Evolutionary conservation across 257 asterid genomes (phyloP), one percentile per base, ranked within the genome.

Genomic region (Lavandula angustifolia): DNA sequence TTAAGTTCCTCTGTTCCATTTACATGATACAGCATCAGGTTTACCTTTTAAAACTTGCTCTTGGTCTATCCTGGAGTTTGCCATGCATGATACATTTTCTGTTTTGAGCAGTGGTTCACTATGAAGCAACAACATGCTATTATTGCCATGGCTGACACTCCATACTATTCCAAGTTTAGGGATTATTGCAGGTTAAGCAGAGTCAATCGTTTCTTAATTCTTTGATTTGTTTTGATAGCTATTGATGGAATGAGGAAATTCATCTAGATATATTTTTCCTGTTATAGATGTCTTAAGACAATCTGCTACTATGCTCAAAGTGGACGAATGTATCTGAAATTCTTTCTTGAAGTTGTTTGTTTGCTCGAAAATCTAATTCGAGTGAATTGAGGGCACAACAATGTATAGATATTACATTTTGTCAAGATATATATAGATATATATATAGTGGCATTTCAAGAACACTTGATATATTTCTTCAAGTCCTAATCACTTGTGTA

Each of bases 101-200:
- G 13, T 47, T 71, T 73, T 56, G 49, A 79, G 78, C 95, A 94
- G 97, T 94, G 99, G 99, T 94, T 94, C 86, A 90, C 99, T 64
- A 77, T 94, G 97, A 94, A 90, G 81, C 86, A 97, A 69, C 88
- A 87, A 71, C 99, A 94, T 68, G 99, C 99, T 66, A 46, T 86
- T 62, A 70, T 87, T 62, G 62, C 76, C 71, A 83, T 80, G 91
- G 99, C 99, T 12, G 99, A 94, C 71, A 72, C 75, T 78, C 95
- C 90, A 38, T 94, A 94, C 81, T 90, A 94, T 72, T 64, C 75
- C 47, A 94, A 94, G 82, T 94, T 94, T 85, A 84, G 80, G 81
- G 90, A 85, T 63, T 84, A 90, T 70, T 94, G 99, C 91, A 78
- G 71, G 95, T 97, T 92, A 48, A 71, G 14, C 46, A 9, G n/a